These are phyloP conservation scores for Picochlorum costavermella DNA, from an alignment of 139 green algal species.

Conservation along the genomic window DNA sequence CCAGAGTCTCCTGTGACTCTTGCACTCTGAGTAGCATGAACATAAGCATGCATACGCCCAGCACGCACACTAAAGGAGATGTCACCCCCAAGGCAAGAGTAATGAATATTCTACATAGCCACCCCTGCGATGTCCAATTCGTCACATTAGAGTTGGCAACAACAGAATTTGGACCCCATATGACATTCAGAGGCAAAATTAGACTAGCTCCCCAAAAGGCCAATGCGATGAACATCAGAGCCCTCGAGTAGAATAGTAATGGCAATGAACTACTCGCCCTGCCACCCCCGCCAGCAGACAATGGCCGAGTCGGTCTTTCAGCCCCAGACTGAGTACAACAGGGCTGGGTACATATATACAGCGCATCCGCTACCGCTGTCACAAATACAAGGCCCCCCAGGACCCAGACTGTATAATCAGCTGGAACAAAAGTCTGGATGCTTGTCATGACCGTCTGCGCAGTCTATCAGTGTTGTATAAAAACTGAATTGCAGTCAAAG, in stretches of 20 bases:
- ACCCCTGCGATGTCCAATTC: constrained; percentile 18
- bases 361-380: neutral
- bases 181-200: constrained; percentile 15
- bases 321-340: neutral
- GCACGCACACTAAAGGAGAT: constrained; percentile 11
- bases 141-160: constrained; percentile 4
- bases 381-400: neutral
- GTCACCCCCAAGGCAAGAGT: constrained; percentile 19
- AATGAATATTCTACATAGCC: constrained; percentile 29
- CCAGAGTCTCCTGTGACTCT: neutral
- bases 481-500: no score
- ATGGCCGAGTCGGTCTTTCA: no score
- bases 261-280: neutral
- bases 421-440: constrained; percentile 1
- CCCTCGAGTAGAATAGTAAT: neutral
- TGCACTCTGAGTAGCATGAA: neutral
- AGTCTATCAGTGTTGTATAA: no score
- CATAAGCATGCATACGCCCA: constrained; percentile 7
- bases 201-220: constrained; percentile 5
- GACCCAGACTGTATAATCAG: constrained; percentile 2
- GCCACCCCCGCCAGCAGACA: neutral
- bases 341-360: neutral
- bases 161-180: constrained; percentile 29
- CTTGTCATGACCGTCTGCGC: neutral
- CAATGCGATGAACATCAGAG: neutral